phyloP scores from a whole-genome alignment of 202 grass and related monocot species.

The Saccharum hybrid region DNA sequence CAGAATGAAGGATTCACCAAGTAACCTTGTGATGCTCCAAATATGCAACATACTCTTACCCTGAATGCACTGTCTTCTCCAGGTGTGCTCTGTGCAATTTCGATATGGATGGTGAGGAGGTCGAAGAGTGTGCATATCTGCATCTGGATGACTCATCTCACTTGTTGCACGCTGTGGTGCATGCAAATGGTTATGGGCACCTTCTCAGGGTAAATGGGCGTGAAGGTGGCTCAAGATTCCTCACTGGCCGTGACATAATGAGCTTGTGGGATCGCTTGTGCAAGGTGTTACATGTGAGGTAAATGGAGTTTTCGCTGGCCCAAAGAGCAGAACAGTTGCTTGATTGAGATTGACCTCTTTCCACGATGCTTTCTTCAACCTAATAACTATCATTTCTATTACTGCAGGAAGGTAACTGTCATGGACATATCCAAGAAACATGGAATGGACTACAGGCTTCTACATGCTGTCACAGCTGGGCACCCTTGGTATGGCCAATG shows the following conservation, averaged over 20 bases:
- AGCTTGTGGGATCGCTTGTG: constrained; percentile 90
- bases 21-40: neutral
- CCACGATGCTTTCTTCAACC: neutral
- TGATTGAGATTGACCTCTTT: neutral
- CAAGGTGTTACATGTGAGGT: constrained; percentile 84
- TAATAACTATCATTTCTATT: neutral
- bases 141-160: constrained; percentile 82
- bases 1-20: neutral
- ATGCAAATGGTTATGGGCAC: constrained; percentile 90
- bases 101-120: constrained; percentile 61
- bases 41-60: neutral
- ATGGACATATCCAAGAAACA: constrained; percentile 98
- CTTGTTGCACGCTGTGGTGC: constrained; percentile 88
- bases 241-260: constrained; percentile 92
- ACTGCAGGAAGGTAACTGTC: constrained; percentile 87
- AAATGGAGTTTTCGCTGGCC: neutral
- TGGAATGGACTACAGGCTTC: constrained; percentile 90
- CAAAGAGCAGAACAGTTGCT: neutral
- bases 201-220: constrained; percentile 94
- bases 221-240: constrained; percentile 77
- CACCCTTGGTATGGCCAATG: constrained; percentile 95
- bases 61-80: constrained; percentile 35
- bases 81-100: constrained; percentile 83
- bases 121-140: constrained; percentile 57
- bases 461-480: constrained; percentile 74